These are phyloP conservation scores for Colletotrichum euphorbiae DNA, from an alignment of 2,329 filamentous ascomycete species.

Conservation along the genomic window DNA sequence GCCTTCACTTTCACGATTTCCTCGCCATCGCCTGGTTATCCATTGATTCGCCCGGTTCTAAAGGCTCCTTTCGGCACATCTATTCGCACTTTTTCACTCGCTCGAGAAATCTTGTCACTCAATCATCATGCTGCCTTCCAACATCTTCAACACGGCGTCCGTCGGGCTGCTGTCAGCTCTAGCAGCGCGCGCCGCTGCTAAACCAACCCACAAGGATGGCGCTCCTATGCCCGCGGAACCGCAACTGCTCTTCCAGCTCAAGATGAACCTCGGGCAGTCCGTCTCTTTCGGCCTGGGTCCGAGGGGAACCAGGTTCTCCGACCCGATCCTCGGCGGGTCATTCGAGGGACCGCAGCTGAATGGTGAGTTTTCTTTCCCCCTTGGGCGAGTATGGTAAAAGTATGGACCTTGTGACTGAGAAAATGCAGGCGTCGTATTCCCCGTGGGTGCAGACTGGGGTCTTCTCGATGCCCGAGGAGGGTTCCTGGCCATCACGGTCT, in stretches of 20 bases:
- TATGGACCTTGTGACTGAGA: no score
- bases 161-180: background rate
- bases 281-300: slow-evolving; percentile 4
- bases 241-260: background rate
- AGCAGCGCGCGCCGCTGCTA: background rate
- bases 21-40: no score
- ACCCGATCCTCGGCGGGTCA: background rate
- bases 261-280: background rate
- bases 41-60: background rate
- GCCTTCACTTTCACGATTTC: background rate
- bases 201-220: background rate
- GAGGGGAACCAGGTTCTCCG: slow-evolving; percentile 3
- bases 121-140: background rate
- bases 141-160: background rate
- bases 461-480: slow-evolving; percentile 5
- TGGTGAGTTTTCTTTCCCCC: background rate
- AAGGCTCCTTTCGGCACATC: background rate
- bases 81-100: background rate
- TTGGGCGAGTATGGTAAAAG: no score
- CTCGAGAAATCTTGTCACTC: background rate
- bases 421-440: background rate
- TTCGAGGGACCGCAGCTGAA: background rate
- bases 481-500: background rate
- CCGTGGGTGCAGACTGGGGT: slow-evolving; percentile 8
- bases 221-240: background rate